phyloP scores from a whole-genome alignment of 371 early-diverging fungal species.

The Actinomortierella wolfii region DNA sequence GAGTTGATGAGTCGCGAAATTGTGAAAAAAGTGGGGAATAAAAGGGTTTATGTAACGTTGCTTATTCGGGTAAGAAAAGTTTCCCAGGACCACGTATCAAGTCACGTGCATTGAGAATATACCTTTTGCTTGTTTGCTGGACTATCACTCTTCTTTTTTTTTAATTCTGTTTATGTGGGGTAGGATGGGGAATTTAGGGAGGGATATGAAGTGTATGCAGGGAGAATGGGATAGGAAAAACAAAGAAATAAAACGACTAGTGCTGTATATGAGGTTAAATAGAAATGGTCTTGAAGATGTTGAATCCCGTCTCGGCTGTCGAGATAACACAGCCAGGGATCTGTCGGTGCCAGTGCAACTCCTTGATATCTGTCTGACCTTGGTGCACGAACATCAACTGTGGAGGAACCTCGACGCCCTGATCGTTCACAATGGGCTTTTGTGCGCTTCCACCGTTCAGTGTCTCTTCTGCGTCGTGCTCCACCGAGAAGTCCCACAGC shows the following conservation, averaged over 20 bases:
- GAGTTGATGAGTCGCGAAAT: too few species aligned
- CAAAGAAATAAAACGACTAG: background rate
- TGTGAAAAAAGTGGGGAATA: too few species aligned
- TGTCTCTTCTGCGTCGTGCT: constrained; percentile 91
- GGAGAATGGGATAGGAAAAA: background rate
- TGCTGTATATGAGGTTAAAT: constrained; percentile 48
- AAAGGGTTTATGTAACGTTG: too few species aligned
- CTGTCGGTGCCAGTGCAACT: constrained; percentile 96
- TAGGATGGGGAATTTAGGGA: too few species aligned
- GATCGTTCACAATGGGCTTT: constrained; percentile 76
- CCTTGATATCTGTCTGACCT: constrained; percentile 94
- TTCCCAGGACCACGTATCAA: too few species aligned
- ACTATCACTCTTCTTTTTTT: too few species aligned
- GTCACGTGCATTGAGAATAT: too few species aligned
- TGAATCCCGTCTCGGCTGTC: constrained; percentile 90
- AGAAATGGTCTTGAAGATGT: constrained; percentile 95
- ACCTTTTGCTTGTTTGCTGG: too few species aligned
- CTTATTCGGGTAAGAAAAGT: too few species aligned
- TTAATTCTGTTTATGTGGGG: too few species aligned
- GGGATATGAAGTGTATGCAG: too few species aligned
- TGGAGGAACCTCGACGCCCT: constrained; percentile 86
- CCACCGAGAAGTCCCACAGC: constrained; percentile 97
- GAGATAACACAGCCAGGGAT: constrained; percentile 88
- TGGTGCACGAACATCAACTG: constrained; percentile 96
- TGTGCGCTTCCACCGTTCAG: constrained; percentile 46